Conservation (phyloP, 768 basidiomycete genomes). For the Termitomyces sp. region DNA sequence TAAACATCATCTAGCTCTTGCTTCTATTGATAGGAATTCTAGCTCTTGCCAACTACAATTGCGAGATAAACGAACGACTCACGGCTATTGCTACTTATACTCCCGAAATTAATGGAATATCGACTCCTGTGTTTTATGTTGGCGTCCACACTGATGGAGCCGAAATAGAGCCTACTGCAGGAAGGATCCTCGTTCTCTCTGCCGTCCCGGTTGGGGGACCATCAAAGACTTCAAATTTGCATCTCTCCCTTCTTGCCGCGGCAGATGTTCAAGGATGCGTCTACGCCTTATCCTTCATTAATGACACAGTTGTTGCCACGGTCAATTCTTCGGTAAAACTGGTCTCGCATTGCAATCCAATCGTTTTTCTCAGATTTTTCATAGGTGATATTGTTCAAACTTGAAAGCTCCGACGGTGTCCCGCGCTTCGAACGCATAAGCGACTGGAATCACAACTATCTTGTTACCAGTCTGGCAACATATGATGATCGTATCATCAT, state of each 20-base stretch:
- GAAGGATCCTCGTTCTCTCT: conserved; percentile 57
- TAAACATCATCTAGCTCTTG: not conserved
- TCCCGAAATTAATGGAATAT: conserved; percentile 21
- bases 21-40: not conserved
- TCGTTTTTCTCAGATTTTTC: not conserved
- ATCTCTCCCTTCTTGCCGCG: conserved; percentile 37
- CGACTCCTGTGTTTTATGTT: conserved; percentile 40
- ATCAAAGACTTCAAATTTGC: conserved; percentile 19
- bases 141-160: conserved; percentile 40
- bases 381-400: conserved; percentile 40
- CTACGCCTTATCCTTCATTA: conserved; percentile 50
- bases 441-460: conserved; percentile 80
- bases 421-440: conserved; percentile 33
- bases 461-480: conserved; percentile 62
- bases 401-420: conserved; percentile 19
- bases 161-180: conserved; percentile 48
- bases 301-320: conserved; percentile 56
- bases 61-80: conserved; percentile 56
- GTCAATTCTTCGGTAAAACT: conserved; percentile 68
- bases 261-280: conserved; percentile 58
- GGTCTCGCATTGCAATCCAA: too few species aligned
- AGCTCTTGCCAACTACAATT: conserved; percentile 46
- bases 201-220: conserved; percentile 21
- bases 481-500: conserved; percentile 52
- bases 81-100: conserved; percentile 42